Base-by-base conservation (phyloP, 192 early-diverging fungal genomes). In the Obelidium mucronatum region DNA sequence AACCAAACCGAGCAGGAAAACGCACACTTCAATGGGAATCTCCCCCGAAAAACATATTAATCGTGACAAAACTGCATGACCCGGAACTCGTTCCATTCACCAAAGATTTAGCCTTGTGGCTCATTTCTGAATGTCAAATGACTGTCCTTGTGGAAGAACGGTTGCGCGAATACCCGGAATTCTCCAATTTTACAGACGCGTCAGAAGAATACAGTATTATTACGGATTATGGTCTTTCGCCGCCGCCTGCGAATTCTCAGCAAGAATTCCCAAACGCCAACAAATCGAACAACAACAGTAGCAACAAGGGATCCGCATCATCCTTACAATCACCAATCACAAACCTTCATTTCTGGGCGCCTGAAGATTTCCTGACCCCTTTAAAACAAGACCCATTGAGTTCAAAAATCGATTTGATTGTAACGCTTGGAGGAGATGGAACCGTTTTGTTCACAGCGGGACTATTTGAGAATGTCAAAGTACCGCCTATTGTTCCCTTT, bases 361-460 rank as follows among this genome's bases (percentile, higher is more conserved):
- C 52, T 2, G 69, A 72, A 40, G 69, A 72, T 59, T 72, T 72
- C 34, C 51, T 58, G 40, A 58, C 54, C 3, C 69, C 69, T 2
- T 54, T 72, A 1, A 30, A 22, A 31, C 54, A 13, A 28, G 56
- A 72, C 31, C 69, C 69, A 2, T 35, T 72, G 53, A 58, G 53
- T 13, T 72, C 69, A 2, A 72, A 72, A 36, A 72, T 87, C 34
- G 97, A 99, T 79, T 93, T 99, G 84, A 89, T 96, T 52, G 88
- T 98, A 63, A 97, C 96, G 78, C 90, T 99, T 71, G 96, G 96
- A 42, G 97, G 96, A 42, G 96, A 99, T 85, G 96, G 96, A 39
- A 99, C 96, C 1, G 96, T 98, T 1, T 86, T 98, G 40, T 98
- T 92, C 79, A 94, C 96, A 34, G 93, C 94, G 34, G 96, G 95